phyloP scores from a whole-genome alignment of 202 grass and related monocot species.

The Bolboschoenoplectus hybrid region DNA sequence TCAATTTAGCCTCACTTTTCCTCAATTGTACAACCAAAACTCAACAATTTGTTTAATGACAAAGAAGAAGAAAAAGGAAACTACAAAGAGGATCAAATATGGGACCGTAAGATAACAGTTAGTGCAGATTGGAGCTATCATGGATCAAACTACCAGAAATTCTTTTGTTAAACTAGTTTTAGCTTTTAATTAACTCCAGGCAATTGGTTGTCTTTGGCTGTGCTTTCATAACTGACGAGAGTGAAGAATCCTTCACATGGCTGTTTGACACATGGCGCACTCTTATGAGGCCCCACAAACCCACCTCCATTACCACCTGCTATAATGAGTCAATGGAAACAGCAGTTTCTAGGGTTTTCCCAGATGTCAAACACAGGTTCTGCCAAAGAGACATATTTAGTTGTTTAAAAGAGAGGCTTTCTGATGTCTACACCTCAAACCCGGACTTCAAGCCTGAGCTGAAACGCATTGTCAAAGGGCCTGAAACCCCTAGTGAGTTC shows the following conservation, averaged over 20 bases:
- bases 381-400: conserved; percentile 57
- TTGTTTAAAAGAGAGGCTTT: conserved; percentile 55
- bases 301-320: conserved; percentile 45
- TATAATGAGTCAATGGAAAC: conserved; percentile 44
- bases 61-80: not conserved
- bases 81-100: not conserved
- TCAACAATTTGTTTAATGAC: not conserved
- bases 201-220: conserved; percentile 57
- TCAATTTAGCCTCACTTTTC: conserved; percentile 21
- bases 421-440: conserved; percentile 43
- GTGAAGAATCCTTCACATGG: conserved; percentile 55
- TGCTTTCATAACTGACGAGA: conserved; percentile 66
- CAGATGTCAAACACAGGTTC: conserved; percentile 50
- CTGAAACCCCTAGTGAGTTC: conserved; percentile 52
- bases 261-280: conserved; percentile 63
- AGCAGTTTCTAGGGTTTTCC: conserved; percentile 46
- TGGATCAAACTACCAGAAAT: not conserved
- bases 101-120: not conserved
- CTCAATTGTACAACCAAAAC: not conserved
- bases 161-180: not conserved
- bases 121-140: not conserved
- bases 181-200: conserved; percentile 10
- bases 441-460: conserved; percentile 54
- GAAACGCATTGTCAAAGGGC: conserved; percentile 55
- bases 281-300: conserved; percentile 50